These are phyloP conservation scores for Skeletonema marinoi DNA, from an alignment of 108 stramenopile species.

Conservation along the genomic window DNA sequence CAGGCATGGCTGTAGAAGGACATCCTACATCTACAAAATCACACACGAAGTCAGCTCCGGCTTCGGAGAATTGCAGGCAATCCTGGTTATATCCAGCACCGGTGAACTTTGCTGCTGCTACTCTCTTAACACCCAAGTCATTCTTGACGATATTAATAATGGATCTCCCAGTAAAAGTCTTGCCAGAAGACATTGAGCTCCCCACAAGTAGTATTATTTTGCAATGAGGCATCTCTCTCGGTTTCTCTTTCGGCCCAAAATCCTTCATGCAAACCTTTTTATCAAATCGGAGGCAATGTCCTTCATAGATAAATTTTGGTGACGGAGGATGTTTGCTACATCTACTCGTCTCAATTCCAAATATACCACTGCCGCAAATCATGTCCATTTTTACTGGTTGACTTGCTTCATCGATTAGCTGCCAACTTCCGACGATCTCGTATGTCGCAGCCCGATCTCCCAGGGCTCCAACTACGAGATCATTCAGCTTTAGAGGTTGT, in stretches of 20 bases:
- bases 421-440: neutral
- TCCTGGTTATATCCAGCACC: slow-evolving; percentile 7
- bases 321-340: neutral
- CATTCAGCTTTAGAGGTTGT: neutral
- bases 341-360: slow-evolving; percentile 1
- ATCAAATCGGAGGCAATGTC: neutral
- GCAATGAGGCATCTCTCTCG: slow-evolving; percentile 3
- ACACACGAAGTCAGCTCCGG: slow-evolving; percentile 6
- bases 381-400: neutral
- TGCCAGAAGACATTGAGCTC: slow-evolving; percentile 7
- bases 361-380: neutral
- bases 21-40: slow-evolving; percentile 10
- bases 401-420: neutral
- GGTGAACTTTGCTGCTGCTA: slow-evolving; percentile 6
- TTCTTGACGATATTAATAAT: slow-evolving; percentile 5
- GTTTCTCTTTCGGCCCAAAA: neutral
- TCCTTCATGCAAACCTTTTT: slow-evolving; percentile 11
- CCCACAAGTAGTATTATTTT: slow-evolving; percentile 4
- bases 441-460: slow-evolving; percentile 6
- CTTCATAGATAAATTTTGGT: neutral
- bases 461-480: slow-evolving; percentile 10
- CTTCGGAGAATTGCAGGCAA: neutral
- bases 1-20: slow-evolving; percentile 2
- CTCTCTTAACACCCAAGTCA: slow-evolving; percentile 7
- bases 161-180: slow-evolving; percentile 4